Percentiles rank a stretch among this genome's conserved stretches.
phyloP scores from a whole-genome alignment of 2,329 filamentous ascomycete genomes.

The Aureobasidium namibiae region DNA sequence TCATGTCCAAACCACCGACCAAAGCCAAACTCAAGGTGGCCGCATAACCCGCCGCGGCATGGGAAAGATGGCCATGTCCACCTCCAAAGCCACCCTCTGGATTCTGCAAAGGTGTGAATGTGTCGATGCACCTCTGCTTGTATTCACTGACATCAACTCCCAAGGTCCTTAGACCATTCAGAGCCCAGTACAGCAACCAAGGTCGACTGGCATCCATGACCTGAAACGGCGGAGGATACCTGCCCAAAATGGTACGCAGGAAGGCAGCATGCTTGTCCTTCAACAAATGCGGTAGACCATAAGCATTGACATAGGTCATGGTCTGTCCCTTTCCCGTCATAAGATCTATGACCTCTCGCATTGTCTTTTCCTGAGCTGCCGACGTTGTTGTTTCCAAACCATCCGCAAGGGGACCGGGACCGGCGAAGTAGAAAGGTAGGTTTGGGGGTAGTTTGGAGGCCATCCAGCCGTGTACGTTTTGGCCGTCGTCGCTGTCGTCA shows the following conservation, averaged over 20 bases:
- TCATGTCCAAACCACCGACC: slow-evolving; percentile 65
- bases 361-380: slow-evolving; percentile 57
- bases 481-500: background rate
- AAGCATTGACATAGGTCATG: slow-evolving; percentile 48
- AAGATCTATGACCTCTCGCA: slow-evolving; percentile 60
- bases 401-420: slow-evolving; percentile 57
- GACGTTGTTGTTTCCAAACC: slow-evolving; percentile 60
- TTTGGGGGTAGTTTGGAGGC: slow-evolving; percentile 1
- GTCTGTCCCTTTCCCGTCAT: slow-evolving; percentile 47
- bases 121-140: slow-evolving; percentile 56
- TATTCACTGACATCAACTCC: slow-evolving; percentile 64
- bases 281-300: slow-evolving; percentile 68
- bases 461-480: slow-evolving; percentile 15
- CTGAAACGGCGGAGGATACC: slow-evolving; percentile 62
- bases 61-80: slow-evolving; percentile 82
- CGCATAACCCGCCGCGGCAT: slow-evolving; percentile 85
- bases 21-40: slow-evolving; percentile 69
- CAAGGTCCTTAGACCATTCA: slow-evolving; percentile 66
- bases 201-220: slow-evolving; percentile 78
- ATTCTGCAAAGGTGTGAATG: slow-evolving; percentile 76
- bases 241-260: slow-evolving; percentile 45
- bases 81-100: slow-evolving; percentile 78
- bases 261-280: slow-evolving; percentile 55
- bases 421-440: slow-evolving; percentile 48
- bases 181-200: slow-evolving; percentile 91